Evolutionary conservation across 345 rosid species (phyloP).

Genomic region (Melaleuca quinquenervia): DNA sequence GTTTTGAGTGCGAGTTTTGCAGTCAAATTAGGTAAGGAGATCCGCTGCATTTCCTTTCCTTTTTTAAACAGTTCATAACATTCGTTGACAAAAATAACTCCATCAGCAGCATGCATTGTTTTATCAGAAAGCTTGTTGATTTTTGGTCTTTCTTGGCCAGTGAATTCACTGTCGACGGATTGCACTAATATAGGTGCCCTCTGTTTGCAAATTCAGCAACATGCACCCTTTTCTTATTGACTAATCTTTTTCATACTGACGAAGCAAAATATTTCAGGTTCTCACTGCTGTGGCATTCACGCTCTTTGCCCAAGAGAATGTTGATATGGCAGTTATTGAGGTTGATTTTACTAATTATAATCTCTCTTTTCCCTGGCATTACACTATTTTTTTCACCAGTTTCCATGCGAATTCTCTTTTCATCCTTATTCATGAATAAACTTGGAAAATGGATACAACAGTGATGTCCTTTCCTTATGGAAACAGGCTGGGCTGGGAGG

Average conservation of each 20-base stretch:
- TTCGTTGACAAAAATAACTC: neutral
- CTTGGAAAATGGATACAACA: neutral
- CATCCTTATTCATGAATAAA: neutral
- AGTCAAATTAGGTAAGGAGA: neutral
- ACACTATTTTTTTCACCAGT: neutral
- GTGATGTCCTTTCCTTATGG: neutral
- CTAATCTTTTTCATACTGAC: neutral
- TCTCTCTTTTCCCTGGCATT: neutral
- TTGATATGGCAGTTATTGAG: constrained; percentile 85
- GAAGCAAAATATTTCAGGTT: constrained; percentile 36
- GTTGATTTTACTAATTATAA: constrained; percentile 10
- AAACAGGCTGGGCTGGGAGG: constrained; percentile 86
- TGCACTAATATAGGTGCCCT: neutral
- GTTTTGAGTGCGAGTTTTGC: neutral
- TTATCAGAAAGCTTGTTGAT: neutral
- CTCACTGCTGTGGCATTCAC: constrained; percentile 73
- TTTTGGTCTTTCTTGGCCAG: neutral
- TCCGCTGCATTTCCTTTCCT: neutral
- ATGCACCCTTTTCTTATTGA: neutral
- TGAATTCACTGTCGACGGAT: neutral
- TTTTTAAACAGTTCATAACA: neutral
- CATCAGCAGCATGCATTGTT: neutral
- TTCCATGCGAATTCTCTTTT: neutral
- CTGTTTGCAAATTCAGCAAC: neutral
- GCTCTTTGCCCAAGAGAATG: constrained; percentile 55